Base-by-base conservation (phyloP, 208 protist species). In the Leishmania martiniquensis region DNA sequence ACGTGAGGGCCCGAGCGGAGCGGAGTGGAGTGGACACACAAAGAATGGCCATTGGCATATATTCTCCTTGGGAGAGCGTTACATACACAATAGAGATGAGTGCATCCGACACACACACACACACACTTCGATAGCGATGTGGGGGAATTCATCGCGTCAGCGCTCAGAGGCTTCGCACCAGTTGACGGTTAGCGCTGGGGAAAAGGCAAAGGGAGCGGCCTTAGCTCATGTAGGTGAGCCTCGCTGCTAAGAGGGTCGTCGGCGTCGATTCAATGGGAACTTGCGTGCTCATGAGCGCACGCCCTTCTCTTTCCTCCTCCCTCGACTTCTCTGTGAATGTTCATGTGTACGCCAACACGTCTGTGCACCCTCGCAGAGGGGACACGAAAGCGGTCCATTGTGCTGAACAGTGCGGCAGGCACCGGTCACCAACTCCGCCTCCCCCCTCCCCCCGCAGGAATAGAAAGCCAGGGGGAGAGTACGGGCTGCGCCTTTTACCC, bases 1-100 rank as follows among this genome's bases (percentile, higher is more conserved):
- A 65, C 51, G 83, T 90, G 45, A 86, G 83, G 34, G 86, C 83
- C 34, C 83, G 62, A 85, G 15, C 4, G 1, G 22, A 62, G 3
- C 7, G 1, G 20, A 9, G 20, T 20, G 15, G 39, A 68, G 7
- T 10, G 17, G 9, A 25, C 15, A 7, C 20, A 37, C 4, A 15
- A 20, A 34, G 10, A 5, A 20, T 10, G 13, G n/a, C n/a, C n/a
- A n/a, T n/a, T n/a, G n/a, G n/a, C n/a, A n/a, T n/a, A n/a, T n/a
- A n/a, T n/a, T n/a, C n/a, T n/a, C n/a, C n/a, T n/a, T n/a, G n/a
- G n/a, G n/a, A n/a, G n/a, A n/a, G n/a, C n/a, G n/a, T n/a, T n/a
- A n/a, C n/a, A n/a, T n/a, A n/a, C n/a, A n/a, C n/a, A n/a, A n/a
- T n/a, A n/a, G n/a, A n/a, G n/a, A n/a, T n/a, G n/a, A n/a, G n/a